Conservation (phyloP, 148 eudicot genomes). For the Selenicereus undatus region DNA sequence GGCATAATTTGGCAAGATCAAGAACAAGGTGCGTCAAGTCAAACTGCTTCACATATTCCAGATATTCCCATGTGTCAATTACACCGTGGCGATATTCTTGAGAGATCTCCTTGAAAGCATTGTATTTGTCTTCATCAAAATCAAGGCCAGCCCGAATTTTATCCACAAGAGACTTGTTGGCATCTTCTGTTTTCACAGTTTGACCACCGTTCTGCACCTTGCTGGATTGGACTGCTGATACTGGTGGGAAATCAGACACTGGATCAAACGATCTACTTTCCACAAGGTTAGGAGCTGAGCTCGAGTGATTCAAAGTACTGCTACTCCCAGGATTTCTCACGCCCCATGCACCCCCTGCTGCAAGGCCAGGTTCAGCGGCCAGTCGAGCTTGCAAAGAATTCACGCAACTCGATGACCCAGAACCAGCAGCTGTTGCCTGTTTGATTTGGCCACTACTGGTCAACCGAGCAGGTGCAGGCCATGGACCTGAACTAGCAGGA, state of each 20-base stretch:
- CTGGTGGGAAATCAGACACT: conserved; percentile 75
- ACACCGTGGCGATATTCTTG: conserved; percentile 77
- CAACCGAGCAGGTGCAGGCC: conserved; percentile 24
- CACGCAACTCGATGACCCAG: conserved; percentile 46
- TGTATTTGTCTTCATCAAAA: conserved; percentile 64
- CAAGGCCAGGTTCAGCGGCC: conserved; percentile 23
- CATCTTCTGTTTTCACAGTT: conserved; percentile 47
- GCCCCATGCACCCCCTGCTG: conserved; percentile 36
- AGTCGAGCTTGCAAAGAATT: conserved; percentile 42
- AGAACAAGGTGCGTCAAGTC: conserved; percentile 81
- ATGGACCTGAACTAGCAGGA: conserved; percentile 15
- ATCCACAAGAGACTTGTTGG: conserved; percentile 93
- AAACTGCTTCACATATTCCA: conserved; percentile 67
- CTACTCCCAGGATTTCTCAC: conserved; percentile 36
- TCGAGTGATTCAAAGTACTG: conserved; percentile 52
- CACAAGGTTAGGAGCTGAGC: conserved; percentile 64
- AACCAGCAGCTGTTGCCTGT: conserved; percentile 25
- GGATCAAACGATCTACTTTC: conserved; percentile 45
- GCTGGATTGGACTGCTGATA: conserved; percentile 51
- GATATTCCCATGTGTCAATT: conserved; percentile 62
- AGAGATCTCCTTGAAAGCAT: conserved; percentile 67
- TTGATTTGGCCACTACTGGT: conserved; percentile 41
- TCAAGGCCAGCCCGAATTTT: conserved; percentile 69
- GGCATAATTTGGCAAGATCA: conserved; percentile 78
- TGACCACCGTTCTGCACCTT: conserved; percentile 33